Evolutionary conservation across 371 early-diverging fungal species (phyloP).

Genomic region (Mortierella sp.): DNA sequence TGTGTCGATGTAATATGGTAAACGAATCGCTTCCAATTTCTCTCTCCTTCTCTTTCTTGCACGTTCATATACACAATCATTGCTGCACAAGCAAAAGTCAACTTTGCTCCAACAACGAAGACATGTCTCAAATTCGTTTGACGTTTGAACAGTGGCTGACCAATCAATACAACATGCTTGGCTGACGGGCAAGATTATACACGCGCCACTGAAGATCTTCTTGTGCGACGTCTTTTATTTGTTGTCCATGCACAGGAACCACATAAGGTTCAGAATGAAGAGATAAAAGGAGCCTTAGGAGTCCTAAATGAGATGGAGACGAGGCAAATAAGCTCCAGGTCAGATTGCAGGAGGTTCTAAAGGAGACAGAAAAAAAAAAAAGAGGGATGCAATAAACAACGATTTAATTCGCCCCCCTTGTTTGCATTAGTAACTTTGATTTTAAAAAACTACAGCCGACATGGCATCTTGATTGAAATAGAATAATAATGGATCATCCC

Average conservation of each 20-base stretch:
- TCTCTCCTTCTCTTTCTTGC: too few species aligned
- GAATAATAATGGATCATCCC: too few species aligned
- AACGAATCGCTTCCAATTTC: too few species aligned
- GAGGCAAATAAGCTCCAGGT: background rate
- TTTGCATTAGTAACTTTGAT: background rate
- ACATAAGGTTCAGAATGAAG: background rate
- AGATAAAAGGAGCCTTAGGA: slow-evolving; percentile 9
- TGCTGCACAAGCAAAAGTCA: background rate
- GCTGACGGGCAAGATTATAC: too few species aligned
- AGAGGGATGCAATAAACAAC: background rate
- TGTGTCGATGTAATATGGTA: too few species aligned
- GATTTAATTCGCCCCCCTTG: slow-evolving; percentile 2
- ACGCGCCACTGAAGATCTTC: too few species aligned
- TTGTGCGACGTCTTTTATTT: background rate
- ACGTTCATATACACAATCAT: too few species aligned
- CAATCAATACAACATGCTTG: background rate
- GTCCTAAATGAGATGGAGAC: slow-evolving; percentile 10
- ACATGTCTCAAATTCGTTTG: background rate
- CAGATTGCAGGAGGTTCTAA: background rate
- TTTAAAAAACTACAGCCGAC: background rate
- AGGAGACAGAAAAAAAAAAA: slow-evolving; percentile 4
- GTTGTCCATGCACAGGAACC: background rate
- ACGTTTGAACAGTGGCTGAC: background rate
- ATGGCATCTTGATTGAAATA: background rate
- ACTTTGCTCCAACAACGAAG: background rate